Conservation (phyloP, 768 basidiomycete genomes). For the Boletus subcaerulescens region DNA sequence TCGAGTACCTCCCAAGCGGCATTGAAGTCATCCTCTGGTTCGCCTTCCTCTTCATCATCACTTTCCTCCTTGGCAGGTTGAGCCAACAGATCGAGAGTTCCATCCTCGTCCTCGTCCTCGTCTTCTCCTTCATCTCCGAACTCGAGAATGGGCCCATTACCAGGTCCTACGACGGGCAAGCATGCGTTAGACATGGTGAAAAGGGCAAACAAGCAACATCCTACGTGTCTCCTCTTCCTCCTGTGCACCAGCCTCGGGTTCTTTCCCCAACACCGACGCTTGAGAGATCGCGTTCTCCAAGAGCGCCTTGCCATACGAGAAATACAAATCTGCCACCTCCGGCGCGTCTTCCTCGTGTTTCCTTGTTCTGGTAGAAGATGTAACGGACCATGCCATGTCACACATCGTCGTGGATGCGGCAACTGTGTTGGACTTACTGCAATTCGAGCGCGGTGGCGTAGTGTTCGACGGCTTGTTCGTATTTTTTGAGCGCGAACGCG, state of each 20-base stretch:
- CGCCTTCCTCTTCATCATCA: slow-evolving; percentile 55
- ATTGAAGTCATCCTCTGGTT: slow-evolving; percentile 96
- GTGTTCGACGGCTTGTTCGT: slow-evolving; percentile 79
- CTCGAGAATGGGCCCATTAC: slow-evolving; percentile 62
- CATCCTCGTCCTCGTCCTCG: slow-evolving; percentile 54
- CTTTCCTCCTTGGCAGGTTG: slow-evolving; percentile 53
- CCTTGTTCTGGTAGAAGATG: slow-evolving; percentile 51
- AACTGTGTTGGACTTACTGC: slow-evolving; percentile 51
- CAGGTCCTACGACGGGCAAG: slow-evolving; percentile 30
- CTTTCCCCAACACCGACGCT: slow-evolving; percentile 85
- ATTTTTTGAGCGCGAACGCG: slow-evolving; percentile 84
- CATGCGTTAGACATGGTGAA: neutral
- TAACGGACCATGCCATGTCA: neutral
- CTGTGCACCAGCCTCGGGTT: slow-evolving; percentile 48
- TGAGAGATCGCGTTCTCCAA: slow-evolving; percentile 90
- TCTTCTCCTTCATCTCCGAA: slow-evolving; percentile 80
- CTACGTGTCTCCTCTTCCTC: slow-evolving; percentile 43
- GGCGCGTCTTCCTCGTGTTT: slow-evolving; percentile 77
- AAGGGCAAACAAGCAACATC: neutral
- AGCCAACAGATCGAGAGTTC: slow-evolving; percentile 62
- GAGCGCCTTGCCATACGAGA: slow-evolving; percentile 89
- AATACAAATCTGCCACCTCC: slow-evolving; percentile 83
- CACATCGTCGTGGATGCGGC: too few species aligned
- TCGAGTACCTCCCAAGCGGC: slow-evolving; percentile 99
- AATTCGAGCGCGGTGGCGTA: slow-evolving; percentile 84